These are phyloP conservation scores for Paramecium biaurelia DNA, from an alignment of 73 alveolate genomes.

Conservation along the genomic window DNA sequence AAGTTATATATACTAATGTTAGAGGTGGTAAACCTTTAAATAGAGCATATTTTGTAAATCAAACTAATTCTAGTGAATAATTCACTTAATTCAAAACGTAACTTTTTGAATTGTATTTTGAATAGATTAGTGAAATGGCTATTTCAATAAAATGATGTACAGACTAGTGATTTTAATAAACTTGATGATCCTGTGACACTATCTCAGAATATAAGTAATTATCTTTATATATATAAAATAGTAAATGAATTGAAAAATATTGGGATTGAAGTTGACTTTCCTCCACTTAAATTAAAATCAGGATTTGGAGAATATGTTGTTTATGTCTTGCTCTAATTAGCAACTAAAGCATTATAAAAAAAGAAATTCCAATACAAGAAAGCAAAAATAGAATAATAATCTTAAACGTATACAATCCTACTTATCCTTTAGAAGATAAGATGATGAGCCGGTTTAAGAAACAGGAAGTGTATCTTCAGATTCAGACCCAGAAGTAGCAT, in stretches of 20 bases:
- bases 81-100: slow-evolving; percentile 59
- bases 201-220: slow-evolving; percentile 53
- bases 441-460: slow-evolving; percentile 34
- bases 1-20: background rate
- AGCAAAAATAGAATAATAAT: slow-evolving; percentile 43
- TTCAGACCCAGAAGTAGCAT: slow-evolving; percentile 63
- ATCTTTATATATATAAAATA: background rate
- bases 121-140: slow-evolving; percentile 60
- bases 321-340: slow-evolving; percentile 43
- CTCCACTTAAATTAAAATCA: slow-evolving; percentile 52
- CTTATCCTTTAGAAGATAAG: background rate
- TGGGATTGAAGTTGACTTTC: slow-evolving; percentile 61
- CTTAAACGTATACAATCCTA: background rate
- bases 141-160: slow-evolving; percentile 46
- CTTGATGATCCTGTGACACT: slow-evolving; percentile 62
- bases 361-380: slow-evolving; percentile 50
- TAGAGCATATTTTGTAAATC: slow-evolving; percentile 54
- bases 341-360: slow-evolving; percentile 51
- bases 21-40: slow-evolving; percentile 23
- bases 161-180: slow-evolving; percentile 55
- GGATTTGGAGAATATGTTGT: slow-evolving; percentile 62
- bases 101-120: slow-evolving; percentile 8
- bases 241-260: slow-evolving; percentile 61
- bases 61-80: slow-evolving; percentile 58
- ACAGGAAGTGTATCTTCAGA: slow-evolving; percentile 58